Evolutionary conservation across 129 eudicot genomes (phyloP).

Genomic region (Flaveria sonorensis): DNA sequence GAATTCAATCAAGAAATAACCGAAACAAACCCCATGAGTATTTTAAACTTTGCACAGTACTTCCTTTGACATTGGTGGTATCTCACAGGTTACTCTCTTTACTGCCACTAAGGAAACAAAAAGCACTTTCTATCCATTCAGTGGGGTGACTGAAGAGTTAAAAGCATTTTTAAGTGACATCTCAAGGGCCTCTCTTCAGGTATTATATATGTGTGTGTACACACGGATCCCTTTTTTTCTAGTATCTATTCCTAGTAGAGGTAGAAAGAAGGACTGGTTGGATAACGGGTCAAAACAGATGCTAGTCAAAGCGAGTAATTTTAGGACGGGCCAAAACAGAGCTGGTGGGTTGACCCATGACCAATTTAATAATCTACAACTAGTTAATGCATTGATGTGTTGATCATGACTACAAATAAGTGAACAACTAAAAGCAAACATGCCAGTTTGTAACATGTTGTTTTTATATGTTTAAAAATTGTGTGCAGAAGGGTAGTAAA

Average conservation of each 20-base stretch:
- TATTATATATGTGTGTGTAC: constrained; percentile 3
- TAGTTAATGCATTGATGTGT: background rate
- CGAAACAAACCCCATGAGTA: background rate
- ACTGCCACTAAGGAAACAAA: constrained; percentile 64
- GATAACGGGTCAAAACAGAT: background rate
- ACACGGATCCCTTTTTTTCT: background rate
- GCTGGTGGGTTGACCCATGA: too few relatives aligned
- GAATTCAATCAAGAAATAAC: background rate
- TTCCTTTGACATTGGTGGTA: constrained; percentile 11
- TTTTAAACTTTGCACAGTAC: constrained; percentile 1
- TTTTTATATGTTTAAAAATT: background rate
- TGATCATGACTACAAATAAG: too few relatives aligned
- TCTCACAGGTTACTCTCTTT: constrained; percentile 55
- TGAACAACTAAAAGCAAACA: background rate
- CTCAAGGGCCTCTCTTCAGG: constrained; percentile 57
- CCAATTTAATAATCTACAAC: too few relatives aligned
- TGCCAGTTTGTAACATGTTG: background rate
- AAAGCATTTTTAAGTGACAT: constrained; percentile 74
- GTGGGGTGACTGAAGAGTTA: constrained; percentile 91
- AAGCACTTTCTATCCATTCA: constrained; percentile 69
- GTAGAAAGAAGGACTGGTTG: background rate
- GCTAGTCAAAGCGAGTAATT: background rate
- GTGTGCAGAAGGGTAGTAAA: constrained; percentile 50
- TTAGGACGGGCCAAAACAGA: background rate
- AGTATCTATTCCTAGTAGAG: background rate